These are phyloP conservation scores for Yueomyces sp. DNA, from an alignment of 805 yeast genomes.

Conservation along the genomic window DNA sequence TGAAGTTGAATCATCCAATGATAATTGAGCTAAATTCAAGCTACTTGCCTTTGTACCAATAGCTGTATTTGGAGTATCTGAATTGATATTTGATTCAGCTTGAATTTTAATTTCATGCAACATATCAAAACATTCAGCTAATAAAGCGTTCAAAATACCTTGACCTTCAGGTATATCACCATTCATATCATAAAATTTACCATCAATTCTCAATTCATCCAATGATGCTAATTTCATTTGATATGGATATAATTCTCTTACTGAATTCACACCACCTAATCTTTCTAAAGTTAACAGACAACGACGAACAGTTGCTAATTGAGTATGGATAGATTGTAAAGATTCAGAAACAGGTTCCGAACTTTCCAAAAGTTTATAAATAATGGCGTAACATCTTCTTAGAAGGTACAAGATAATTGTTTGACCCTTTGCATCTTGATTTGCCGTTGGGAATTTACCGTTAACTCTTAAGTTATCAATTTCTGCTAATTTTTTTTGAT, in stretches of 20 bases:
- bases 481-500: conserved; percentile 58
- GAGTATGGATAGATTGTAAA: conserved; percentile 86
- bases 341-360: conserved; percentile 95
- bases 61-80: neutral
- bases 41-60: neutral
- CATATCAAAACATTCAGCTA: conserved; percentile 91
- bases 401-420: conserved; percentile 58
- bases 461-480: conserved; percentile 62
- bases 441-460: conserved; percentile 37
- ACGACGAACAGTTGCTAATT: conserved; percentile 78
- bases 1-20: neutral
- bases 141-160: conserved; percentile 79
- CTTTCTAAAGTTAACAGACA: conserved; percentile 82
- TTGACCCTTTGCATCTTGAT: conserved; percentile 37
- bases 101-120: conserved; percentile 83
- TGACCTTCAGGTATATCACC: conserved; percentile 96
- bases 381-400: conserved; percentile 82
- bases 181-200: conserved; percentile 71
- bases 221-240: conserved; percentile 87
- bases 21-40: neutral
- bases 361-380: conserved; percentile 78
- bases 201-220: conserved; percentile 79
- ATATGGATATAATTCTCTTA: conserved; percentile 88
- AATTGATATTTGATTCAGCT: conserved; percentile 35
- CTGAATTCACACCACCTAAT: conserved; percentile 80